Evolutionary conservation across 805 yeast species (phyloP).

Genomic region (Wickerhamomyces subpelliculosus): DNA sequence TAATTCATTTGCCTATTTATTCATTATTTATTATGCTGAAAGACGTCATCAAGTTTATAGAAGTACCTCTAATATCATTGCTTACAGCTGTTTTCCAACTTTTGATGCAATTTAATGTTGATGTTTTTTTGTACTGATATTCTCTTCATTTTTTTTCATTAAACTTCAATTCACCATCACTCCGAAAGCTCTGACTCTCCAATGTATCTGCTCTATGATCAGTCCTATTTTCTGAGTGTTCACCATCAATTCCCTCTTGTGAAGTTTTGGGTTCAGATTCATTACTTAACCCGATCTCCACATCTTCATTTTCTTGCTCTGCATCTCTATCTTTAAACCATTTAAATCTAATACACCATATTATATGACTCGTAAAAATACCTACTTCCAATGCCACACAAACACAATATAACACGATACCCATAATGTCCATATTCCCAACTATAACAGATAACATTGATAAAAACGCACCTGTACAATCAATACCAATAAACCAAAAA

Average conservation of each 20-base stretch:
- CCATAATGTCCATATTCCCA: constrained; percentile 62
- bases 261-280: not conserved
- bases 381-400: constrained; percentile 68
- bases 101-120: no score
- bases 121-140: no score
- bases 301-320: constrained; percentile 2
- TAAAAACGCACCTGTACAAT: constrained; percentile 76
- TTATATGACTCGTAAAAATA: constrained; percentile 51
- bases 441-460: constrained; percentile 58
- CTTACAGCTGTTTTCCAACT: no score
- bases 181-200: no score
- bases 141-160: no score
- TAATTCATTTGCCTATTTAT: not conserved
- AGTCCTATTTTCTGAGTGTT: not conserved
- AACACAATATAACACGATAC: constrained; percentile 58
- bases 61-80: no score
- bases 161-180: no score
- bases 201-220: not conserved
- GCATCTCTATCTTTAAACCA: constrained; percentile 12
- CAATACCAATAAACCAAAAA: constrained; percentile 69
- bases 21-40: not conserved
- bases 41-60: no score
- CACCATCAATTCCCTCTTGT: not conserved
- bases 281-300: constrained; percentile 1
- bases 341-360: constrained; percentile 47